Evolutionary conservation across 2,329 filamentous ascomycete genomes (phyloP).

Genomic region (Neopestalotiopsis rosae): DNA sequence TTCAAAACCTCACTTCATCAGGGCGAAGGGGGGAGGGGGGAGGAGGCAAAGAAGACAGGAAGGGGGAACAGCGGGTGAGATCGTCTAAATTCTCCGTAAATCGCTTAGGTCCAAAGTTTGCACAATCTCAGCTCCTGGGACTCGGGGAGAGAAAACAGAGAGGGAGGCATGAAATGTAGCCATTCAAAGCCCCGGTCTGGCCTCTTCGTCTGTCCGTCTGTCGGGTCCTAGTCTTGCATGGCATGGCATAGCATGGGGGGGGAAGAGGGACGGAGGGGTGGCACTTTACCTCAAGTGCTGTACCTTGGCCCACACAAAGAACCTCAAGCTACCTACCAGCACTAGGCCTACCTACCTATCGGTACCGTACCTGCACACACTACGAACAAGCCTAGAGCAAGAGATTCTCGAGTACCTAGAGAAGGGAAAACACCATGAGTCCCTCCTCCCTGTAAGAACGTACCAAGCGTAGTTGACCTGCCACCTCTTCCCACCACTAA

Average conservation of each 20-base stretch:
- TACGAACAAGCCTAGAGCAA: too few species aligned
- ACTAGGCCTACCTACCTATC: neutral
- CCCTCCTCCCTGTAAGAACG: too few species aligned
- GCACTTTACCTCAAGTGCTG: neutral
- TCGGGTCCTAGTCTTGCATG: neutral
- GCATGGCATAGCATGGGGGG: neutral
- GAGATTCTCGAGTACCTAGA: too few species aligned
- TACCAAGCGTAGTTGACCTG: too few species aligned
- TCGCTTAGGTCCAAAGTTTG: neutral
- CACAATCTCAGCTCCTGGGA: neutral
- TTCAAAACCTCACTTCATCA: neutral
- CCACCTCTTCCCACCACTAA: too few species aligned
- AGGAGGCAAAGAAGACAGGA: neutral
- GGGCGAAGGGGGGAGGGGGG: neutral
- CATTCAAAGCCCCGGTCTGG: neutral
- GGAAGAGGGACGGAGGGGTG: too few species aligned
- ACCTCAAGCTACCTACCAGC: neutral
- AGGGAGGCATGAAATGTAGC: too few species aligned
- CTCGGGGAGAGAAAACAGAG: too few species aligned
- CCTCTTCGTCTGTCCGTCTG: neutral
- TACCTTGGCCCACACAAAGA: neutral
- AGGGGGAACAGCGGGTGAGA: neutral
- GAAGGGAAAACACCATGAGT: too few species aligned
- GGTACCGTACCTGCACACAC: neutral
- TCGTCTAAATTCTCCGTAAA: constrained; percentile 4